A percentile compares a stretch with the other conserved stretches of the same genome.
Evolutionary conservation across 495 filamentous ascomycete species (phyloP).

Genomic region (Penicillium daleae): DNA sequence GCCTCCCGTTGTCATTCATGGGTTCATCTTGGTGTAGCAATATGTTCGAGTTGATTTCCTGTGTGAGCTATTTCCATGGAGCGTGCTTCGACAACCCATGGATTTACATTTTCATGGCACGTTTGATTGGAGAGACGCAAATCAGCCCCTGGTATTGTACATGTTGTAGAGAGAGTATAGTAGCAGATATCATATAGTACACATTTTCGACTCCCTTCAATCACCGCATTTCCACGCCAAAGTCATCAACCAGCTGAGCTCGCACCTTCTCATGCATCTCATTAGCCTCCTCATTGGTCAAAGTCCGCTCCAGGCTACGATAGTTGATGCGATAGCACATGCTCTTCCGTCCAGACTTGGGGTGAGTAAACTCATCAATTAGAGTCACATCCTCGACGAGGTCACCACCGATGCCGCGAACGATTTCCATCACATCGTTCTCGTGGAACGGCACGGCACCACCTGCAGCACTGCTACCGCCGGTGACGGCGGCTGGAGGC

Average conservation of each 20-base stretch:
- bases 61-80: background rate
- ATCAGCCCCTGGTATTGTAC: background rate
- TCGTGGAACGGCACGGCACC: constrained; percentile 70
- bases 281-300: constrained; percentile 81
- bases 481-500: constrained; percentile 47
- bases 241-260: constrained; percentile 60
- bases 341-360: constrained; percentile 80
- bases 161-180: background rate
- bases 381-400: constrained; percentile 83
- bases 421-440: constrained; percentile 96
- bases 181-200: constrained; percentile 24
- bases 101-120: background rate
- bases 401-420: constrained; percentile 78
- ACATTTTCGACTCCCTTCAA: constrained; percentile 8
- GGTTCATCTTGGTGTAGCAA: background rate
- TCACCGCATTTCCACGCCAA: constrained; percentile 83
- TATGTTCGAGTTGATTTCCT: background rate
- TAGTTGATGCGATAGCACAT: constrained; percentile 94
- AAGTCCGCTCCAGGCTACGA: constrained; percentile 81
- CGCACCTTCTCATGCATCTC: constrained; percentile 70
- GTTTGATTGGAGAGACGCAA: background rate
- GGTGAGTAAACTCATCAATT: constrained; percentile 85
- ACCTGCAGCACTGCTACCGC: constrained; percentile 54
- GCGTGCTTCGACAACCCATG: background rate
- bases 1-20: constrained; percentile 16